Percentiles rank a stretch among this genome's conserved stretches.
Evolutionary conservation across 257 asterid species (phyloP).

Genomic region (Solanum chiquidenum): DNA sequence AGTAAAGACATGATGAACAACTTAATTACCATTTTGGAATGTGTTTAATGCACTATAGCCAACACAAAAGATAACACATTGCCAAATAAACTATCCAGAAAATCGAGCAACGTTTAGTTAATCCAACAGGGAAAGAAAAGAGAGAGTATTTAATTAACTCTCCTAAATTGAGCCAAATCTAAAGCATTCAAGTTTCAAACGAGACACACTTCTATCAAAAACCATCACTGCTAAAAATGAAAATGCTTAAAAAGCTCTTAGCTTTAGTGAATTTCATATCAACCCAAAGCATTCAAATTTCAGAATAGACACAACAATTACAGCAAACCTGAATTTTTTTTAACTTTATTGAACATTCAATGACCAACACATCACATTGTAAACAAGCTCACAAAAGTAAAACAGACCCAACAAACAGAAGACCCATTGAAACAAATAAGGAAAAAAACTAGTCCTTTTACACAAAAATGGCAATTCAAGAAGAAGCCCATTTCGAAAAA

Average conservation of each 20-base stretch:
- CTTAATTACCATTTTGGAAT: background rate
- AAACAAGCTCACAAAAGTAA: background rate
- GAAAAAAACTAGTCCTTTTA: background rate
- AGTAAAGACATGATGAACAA: background rate
- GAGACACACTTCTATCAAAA: background rate
- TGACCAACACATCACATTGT: background rate
- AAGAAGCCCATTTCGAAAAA: background rate
- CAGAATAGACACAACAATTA: background rate
- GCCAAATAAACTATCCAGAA: background rate
- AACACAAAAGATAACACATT: background rate
- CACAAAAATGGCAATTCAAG: background rate
- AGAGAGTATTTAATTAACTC: background rate
- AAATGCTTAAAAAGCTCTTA: background rate
- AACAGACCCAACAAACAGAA: background rate
- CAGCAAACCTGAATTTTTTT: background rate
- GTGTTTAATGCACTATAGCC: background rate
- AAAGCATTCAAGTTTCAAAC: background rate
- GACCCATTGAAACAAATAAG: background rate
- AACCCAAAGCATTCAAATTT: background rate
- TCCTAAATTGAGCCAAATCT: background rate
- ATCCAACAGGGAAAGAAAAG: background rate
- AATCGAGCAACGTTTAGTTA: background rate
- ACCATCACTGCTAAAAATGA: background rate
- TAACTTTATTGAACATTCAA: background rate
- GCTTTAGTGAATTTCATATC: background rate